Evolutionary conservation across 805 yeast species (phyloP), one percentile per base, ranked within the genome.

Genomic region (Ogataea ramenticola): DNA sequence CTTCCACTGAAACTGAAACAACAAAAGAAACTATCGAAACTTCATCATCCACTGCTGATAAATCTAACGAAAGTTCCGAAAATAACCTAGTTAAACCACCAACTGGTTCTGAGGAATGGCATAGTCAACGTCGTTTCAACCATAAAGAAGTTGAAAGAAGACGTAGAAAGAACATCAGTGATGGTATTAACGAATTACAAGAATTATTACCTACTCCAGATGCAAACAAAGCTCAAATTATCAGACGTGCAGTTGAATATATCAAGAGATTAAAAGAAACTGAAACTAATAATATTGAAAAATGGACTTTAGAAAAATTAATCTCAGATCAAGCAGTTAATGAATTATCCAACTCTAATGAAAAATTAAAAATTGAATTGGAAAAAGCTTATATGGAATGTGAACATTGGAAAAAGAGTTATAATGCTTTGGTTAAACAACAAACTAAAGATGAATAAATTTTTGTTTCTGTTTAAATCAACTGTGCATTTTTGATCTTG

Each of bases 81-180:
- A 41, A 24, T 35, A 40, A 36, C 15, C 29, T 42, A 36, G 22
- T 16, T 11, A 39, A 43, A 61, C 87, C 90, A 3, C 58, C 67
- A 11, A 83, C 82, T 38, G 93, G 93, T n/a, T 65, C 83, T 27
- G 87, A 82, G 38, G 95, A 85, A 61, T 86, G 93, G 91, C 88
- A 83, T 58, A 74, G 74, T 48, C 79, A 80, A 60, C 80, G 96
- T 56, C 82, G 85, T 56, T 86, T 86, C 55, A 90, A 88, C 64
- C 99, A 93, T 69, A 90, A 89, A 65, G 96, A 90, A 65, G 97
- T 90, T 20, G 97, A 90, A 67, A 76, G 96, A 59, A 79, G 96
- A 54, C 78, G 97, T 64, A 78, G 97, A 58, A 96, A 89, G 60
- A 77, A 81, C 39, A 90, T 90, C 59, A 90, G 88, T 65, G 68